These are phyloP conservation scores for Pueraria montana DNA, from an alignment of 306 rosid genomes.

Conservation along the genomic window DNA sequence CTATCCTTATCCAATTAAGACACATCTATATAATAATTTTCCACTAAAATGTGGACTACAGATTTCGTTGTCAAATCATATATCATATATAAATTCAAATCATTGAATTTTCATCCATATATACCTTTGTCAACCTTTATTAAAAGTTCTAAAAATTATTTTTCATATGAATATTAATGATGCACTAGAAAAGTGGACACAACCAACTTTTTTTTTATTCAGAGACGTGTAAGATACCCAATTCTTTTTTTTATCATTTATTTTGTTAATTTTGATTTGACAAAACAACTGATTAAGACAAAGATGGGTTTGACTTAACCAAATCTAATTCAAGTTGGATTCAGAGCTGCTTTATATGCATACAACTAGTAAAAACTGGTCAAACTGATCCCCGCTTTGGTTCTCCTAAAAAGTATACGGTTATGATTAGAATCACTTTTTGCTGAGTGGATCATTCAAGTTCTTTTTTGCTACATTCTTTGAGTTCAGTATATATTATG, in stretches of 20 bases:
- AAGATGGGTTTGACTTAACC: conserved; percentile 8
- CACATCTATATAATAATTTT: background rate
- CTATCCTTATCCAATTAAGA: conserved; percentile 14
- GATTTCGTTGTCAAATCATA: conserved; percentile 33
- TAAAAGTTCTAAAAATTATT: background rate
- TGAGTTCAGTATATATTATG: background rate
- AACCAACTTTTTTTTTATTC: background rate
- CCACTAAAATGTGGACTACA: background rate
- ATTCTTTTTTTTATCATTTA: background rate
- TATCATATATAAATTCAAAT: conserved; percentile 1
- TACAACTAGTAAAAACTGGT: conserved; percentile 1
- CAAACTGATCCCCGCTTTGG: conserved; percentile 22
- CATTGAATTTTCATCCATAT: background rate
- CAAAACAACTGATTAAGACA: conserved; percentile 17
- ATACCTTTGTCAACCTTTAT: conserved; percentile 3
- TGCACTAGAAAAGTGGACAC: background rate
- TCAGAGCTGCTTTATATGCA: background rate
- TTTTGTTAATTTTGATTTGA: conserved; percentile 17
- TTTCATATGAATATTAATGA: background rate
- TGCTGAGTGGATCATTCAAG: background rate
- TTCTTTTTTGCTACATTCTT: background rate
- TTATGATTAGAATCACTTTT: conserved; percentile 40
- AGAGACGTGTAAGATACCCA: background rate
- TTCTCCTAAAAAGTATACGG: background rate
- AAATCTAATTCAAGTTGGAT: conserved; percentile 29